Evolutionary conservation across 305 asterid genomes (phyloP).

Genomic region (Solanum hybrid): DNA sequence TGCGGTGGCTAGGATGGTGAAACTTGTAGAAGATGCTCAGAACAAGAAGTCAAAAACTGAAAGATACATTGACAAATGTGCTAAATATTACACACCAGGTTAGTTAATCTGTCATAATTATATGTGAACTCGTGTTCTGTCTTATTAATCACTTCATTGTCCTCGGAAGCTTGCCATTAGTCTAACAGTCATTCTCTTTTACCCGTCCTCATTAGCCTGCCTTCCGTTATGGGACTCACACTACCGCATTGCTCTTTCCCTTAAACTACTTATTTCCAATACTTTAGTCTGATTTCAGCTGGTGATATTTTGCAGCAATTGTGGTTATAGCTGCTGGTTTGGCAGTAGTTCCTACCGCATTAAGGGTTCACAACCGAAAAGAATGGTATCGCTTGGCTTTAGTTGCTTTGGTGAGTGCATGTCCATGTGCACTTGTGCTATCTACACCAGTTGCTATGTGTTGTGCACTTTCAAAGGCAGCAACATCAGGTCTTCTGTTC

Average conservation of each 20-base stretch:
- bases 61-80: constrained; percentile 66
- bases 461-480: constrained; percentile 80
- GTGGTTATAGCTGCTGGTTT: constrained; percentile 39
- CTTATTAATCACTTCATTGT: neutral
- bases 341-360: constrained; percentile 49
- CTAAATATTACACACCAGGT: constrained; percentile 90
- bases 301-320: constrained; percentile 37
- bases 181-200: neutral
- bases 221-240: neutral
- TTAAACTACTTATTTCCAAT: too few species aligned
- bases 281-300: neutral
- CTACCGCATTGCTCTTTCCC: neutral
- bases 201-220: neutral
- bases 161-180: neutral
- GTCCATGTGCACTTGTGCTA: constrained; percentile 83
- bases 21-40: constrained; percentile 86
- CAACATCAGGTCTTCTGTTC: constrained; percentile 67
- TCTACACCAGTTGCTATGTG: constrained; percentile 89
- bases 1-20: constrained; percentile 74
- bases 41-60: constrained; percentile 60
- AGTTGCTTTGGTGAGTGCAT: constrained; percentile 71
- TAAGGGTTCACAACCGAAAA: constrained; percentile 35
- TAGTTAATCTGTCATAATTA: neutral
- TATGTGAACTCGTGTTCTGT: neutral
- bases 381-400: constrained; percentile 74